These are phyloP conservation scores for Coemansia sp. DNA, from an alignment of 192 early-diverging fungal species.

Conservation along the genomic window DNA sequence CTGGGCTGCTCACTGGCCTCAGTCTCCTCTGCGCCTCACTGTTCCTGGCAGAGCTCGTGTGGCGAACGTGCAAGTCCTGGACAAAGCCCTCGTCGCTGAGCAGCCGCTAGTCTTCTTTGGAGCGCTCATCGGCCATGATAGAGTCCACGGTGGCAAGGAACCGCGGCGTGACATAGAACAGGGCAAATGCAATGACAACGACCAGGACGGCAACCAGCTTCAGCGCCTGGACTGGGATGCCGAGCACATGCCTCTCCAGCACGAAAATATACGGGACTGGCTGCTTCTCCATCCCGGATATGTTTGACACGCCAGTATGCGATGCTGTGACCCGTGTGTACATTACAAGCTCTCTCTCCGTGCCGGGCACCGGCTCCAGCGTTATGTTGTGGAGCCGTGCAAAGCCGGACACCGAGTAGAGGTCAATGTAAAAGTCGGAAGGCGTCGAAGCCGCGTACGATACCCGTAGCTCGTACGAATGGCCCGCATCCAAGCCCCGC, in stretches of 20 bases:
- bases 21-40: slow-evolving; percentile 14
- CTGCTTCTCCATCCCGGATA: slow-evolving; percentile 10
- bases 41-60: slow-evolving; percentile 5
- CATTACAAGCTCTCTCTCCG: not conserved
- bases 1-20: slow-evolving; percentile 16
- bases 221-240: slow-evolving; percentile 29
- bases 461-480: slow-evolving; percentile 37
- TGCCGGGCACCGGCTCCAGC: too few relatives aligned
- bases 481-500: not conserved
- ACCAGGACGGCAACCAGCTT: slow-evolving; percentile 23
- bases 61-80: not conserved
- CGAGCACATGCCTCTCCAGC: slow-evolving; percentile 33
- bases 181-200: slow-evolving; percentile 3
- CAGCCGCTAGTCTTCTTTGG: slow-evolving; percentile 1
- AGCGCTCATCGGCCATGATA: slow-evolving; percentile 7
- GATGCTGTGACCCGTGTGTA: slow-evolving; percentile 20
- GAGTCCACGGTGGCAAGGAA: slow-evolving; percentile 8
- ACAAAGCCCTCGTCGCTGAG: too few relatives aligned
- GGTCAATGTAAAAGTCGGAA: slow-evolving; percentile 14
- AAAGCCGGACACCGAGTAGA: slow-evolving; percentile 10
- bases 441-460: slow-evolving; percentile 38
- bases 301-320: slow-evolving; percentile 23
- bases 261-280: slow-evolving; percentile 19
- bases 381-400: not conserved
- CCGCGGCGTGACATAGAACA: slow-evolving; percentile 16